Conservation (phyloP, 768 basidiomycete genomes). For the Mycena rebaudengoi region DNA sequence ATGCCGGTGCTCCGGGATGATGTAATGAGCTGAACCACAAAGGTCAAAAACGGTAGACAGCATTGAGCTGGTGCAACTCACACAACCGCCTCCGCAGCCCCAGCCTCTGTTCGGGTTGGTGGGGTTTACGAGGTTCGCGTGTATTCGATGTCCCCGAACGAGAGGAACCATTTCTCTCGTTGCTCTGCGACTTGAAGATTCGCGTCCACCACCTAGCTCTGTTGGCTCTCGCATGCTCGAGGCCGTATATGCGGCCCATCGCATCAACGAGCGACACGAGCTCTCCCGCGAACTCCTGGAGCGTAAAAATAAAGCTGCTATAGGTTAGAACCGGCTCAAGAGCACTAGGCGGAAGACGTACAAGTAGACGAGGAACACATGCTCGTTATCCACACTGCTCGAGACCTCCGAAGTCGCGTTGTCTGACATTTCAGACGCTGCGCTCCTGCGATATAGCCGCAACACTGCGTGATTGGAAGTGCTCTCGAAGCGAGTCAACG, state of each 20-base stretch:
- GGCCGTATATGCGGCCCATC: constrained; percentile 79
- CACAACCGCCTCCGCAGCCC: constrained; percentile 20
- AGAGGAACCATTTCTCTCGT: constrained; percentile 1
- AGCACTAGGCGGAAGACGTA: constrained; percentile 47
- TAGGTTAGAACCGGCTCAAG: not conserved
- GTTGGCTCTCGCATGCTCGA: constrained; percentile 59
- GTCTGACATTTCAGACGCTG: constrained; percentile 35
- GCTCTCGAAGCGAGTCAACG: constrained; percentile 78
- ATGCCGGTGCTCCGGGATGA: constrained; percentile 57
- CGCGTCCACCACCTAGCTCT: constrained; percentile 50
- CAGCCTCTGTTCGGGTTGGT: not conserved
- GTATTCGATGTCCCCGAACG: not conserved
- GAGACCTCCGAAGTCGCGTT: constrained; percentile 45
- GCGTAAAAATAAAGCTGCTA: constrained; percentile 90
- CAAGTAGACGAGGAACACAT: constrained; percentile 93
- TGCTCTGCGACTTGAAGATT: constrained; percentile 32
- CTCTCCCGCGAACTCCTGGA: constrained; percentile 94
- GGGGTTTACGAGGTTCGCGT: constrained; percentile 10
- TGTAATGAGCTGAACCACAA: constrained; percentile 54
- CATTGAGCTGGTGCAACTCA: not conserved
- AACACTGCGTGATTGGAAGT: constrained; percentile 87
- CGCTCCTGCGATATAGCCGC: constrained; percentile 71
- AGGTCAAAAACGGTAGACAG: not conserved
- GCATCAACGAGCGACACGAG: constrained; percentile 83
- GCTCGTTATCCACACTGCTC: constrained; percentile 71